Base-by-base conservation (phyloP, 2,329 filamentous ascomycete genomes). In the Trichophyton simii region DNA sequence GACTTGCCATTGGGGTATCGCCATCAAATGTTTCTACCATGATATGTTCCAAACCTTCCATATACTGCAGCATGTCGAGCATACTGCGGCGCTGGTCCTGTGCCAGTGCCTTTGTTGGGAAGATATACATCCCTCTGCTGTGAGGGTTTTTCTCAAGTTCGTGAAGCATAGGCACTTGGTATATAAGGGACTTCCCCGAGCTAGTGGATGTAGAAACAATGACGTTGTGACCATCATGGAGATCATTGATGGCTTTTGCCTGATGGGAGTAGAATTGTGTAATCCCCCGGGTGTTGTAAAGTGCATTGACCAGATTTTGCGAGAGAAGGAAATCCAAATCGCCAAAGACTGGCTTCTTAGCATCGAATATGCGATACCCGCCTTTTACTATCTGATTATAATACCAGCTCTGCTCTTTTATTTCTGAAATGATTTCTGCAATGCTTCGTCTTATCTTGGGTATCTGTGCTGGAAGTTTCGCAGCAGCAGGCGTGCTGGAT, bases 111-210 rank as follows among this genome's bases (percentile, higher is more conserved):
- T 99, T 99, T 0, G 94, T 99, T 0, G 94, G 94, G 64, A 99
- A 99, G 41, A 99, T 96, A 71, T 96, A 97, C 86, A 99, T 90
- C 1, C 94, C 94, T 67, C 94, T 81, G 7, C 89, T 88, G 61
- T 86, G 79, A 1, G 74, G 77, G 68, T 97, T 88, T 59, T 83
- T 79, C 72, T 99, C 92, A 1, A 99, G 77, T 58, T 89, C 87
- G 70, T 95, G 85, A 9, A 99, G 76, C 52, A 99, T 90, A 0
- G 94, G 94, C 15, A 99, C 82, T 69, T 99, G 94, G 70, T 97
- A 99, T 64, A 99, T 96, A n/a, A 99, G 77, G 4, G 91, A 96
- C 73, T 99, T 99, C 9, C 94, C 94, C 0, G 94, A 99, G 70
- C 89, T 95, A 0, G 94, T 99, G 0, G 92, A 95, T 0, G 94